phyloP scores from a whole-genome alignment of 371 early-diverging fungal species.

The Actinomortierella wolfii region DNA sequence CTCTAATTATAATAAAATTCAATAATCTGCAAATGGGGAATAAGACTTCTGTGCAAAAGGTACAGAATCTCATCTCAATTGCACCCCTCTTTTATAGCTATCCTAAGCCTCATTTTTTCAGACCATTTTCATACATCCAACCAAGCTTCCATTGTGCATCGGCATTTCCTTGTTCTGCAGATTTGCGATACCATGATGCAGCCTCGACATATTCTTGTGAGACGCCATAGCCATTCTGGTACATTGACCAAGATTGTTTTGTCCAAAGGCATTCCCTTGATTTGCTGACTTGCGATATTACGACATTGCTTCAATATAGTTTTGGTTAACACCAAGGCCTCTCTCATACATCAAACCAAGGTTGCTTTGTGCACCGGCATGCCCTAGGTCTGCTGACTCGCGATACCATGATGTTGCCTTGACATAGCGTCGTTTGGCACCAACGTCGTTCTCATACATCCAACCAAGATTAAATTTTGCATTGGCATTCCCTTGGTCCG shows the following conservation, averaged over 20 bases:
- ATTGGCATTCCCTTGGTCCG: conserved; percentile 77
- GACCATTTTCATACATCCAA: conserved; percentile 86
- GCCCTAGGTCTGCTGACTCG: conserved; percentile 67
- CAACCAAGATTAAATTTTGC: conserved; percentile 81
- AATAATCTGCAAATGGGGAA: no score
- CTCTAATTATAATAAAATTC: no score
- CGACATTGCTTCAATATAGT: conserved; percentile 57
- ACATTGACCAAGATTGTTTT: conserved; percentile 83
- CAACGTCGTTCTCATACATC: conserved; percentile 80
- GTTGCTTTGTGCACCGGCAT: conserved; percentile 58
- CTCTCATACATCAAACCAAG: conserved; percentile 83
- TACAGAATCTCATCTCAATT: no score
- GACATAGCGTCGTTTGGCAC: conserved; percentile 58
- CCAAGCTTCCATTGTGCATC: conserved; percentile 88
- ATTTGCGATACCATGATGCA: conserved; percentile 80
- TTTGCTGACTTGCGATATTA: conserved; percentile 78
- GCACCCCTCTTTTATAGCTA: no score
- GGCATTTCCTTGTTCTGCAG: conserved; percentile 78
- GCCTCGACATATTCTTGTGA: conserved; percentile 62
- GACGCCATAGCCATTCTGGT: conserved; percentile 85
- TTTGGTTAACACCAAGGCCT: conserved; percentile 75
- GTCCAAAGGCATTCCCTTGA: conserved; percentile 81
- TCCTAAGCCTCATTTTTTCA: no score
- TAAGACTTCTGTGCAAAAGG: no score
- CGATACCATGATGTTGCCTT: conserved; percentile 83